Conservation (phyloP, 352 stramenopile species). For the Thraustotheca clavata region DNA sequence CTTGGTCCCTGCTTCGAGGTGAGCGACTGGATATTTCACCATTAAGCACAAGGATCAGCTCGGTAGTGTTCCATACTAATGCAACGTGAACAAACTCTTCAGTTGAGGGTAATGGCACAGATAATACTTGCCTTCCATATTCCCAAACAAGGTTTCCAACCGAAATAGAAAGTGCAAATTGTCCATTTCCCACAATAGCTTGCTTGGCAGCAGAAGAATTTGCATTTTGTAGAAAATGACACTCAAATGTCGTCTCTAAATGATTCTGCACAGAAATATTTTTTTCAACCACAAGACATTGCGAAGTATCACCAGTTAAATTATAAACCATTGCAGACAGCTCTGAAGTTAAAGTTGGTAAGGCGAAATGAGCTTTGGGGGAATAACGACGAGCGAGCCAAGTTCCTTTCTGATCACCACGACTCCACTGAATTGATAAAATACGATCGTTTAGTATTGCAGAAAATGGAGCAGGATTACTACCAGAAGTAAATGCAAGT, state of each 20-base stretch:
- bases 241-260: slow-evolving; percentile 50
- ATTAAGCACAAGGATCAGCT: slow-evolving; percentile 38
- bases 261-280: slow-evolving; percentile 42
- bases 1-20: slow-evolving; percentile 3
- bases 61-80: slow-evolving; percentile 36
- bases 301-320: slow-evolving; percentile 33
- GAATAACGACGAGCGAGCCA: slow-evolving; percentile 55
- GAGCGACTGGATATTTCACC: slow-evolving; percentile 30
- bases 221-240: slow-evolving; percentile 47
- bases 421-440: slow-evolving; percentile 79
- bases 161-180: slow-evolving; percentile 32
- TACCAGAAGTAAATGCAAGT: slow-evolving; percentile 39
- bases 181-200: slow-evolving; percentile 16
- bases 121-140: slow-evolving; percentile 22
- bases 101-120: neutral
- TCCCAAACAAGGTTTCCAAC: slow-evolving; percentile 43
- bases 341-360: slow-evolving; percentile 27
- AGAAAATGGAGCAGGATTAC: slow-evolving; percentile 65
- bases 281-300: slow-evolving; percentile 57
- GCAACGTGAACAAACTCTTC: slow-evolving; percentile 57
- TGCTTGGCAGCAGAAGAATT: neutral
- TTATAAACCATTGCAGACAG: slow-evolving; percentile 53
- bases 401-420: slow-evolving; percentile 69
- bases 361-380: neutral
- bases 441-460: slow-evolving; percentile 41